Percentiles rank a stretch among this genome's conserved stretches.
Conservation (phyloP, 2,329 filamentous ascomycete genomes). For the Emydomyces testavorans region DNA sequence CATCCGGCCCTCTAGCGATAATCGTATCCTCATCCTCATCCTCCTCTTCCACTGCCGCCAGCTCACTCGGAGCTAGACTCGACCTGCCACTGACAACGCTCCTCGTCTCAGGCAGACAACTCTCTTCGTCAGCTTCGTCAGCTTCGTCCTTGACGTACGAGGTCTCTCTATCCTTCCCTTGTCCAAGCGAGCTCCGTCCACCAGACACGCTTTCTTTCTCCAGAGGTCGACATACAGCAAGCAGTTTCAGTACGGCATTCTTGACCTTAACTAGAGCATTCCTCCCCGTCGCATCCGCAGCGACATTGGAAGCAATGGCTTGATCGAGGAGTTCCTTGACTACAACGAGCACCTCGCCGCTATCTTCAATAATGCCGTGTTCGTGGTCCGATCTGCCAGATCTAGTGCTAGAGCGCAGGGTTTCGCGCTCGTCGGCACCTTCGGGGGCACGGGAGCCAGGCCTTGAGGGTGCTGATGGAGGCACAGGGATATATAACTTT, state of each 20-base stretch:
- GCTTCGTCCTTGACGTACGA: conserved; percentile 14
- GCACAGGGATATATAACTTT: conserved; percentile 67
- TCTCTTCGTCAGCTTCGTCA: conserved; percentile 11
- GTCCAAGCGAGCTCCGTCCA: too few species aligned
- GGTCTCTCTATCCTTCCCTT: conserved; percentile 1
- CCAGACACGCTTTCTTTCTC: neutral
- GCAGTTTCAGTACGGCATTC: conserved; percentile 33
- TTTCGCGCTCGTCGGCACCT: conserved; percentile 46
- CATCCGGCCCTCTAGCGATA: conserved; percentile 6
- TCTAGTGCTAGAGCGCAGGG: conserved; percentile 41
- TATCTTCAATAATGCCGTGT: conserved; percentile 39
- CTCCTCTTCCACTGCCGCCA: conserved; percentile 14
- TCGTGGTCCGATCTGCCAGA: conserved; percentile 26
- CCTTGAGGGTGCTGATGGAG: conserved; percentile 48
- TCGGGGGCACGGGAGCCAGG: conserved; percentile 39
- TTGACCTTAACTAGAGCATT: conserved; percentile 39
- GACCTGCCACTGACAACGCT: conserved; percentile 4
- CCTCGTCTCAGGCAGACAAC: conserved; percentile 1
- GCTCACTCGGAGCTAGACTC: conserved; percentile 8
- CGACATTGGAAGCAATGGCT: conserved; percentile 39
- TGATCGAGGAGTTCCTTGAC: conserved; percentile 49
- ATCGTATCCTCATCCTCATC: conserved; percentile 15
- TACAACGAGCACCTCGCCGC: conserved; percentile 43
- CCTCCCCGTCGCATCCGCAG: conserved; percentile 33
- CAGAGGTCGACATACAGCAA: conserved; percentile 20